Conservation (phyloP, 2,329 filamentous ascomycete species). For the Trichoderma sp. region DNA sequence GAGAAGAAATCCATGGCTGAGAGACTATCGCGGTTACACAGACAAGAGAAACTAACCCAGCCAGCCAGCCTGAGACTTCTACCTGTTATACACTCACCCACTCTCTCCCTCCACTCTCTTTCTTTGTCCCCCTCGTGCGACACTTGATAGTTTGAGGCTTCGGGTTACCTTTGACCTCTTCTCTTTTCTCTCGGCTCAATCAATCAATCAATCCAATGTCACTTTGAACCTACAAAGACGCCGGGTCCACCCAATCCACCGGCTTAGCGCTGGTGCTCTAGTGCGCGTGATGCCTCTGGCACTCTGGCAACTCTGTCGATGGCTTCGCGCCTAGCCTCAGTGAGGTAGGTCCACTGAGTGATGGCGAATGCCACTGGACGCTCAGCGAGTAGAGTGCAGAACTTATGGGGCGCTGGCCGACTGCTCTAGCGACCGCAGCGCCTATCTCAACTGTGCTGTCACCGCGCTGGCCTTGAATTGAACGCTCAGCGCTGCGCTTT, state of each 20-base stretch:
- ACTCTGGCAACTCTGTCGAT: not conserved
- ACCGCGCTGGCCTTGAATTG: not conserved
- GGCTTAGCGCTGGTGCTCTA: conserved; percentile 12
- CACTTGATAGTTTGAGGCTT: not conserved
- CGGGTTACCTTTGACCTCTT: not conserved
- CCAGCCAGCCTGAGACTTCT: not conserved
- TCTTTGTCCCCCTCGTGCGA: not conserved
- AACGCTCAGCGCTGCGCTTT: not conserved
- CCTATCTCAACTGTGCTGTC: not conserved
- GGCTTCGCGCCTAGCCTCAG: conserved; percentile 17
- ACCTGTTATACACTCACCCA: not conserved
- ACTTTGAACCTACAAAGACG: not conserved
- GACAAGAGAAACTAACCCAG: not conserved
- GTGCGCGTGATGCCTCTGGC: conserved; percentile 19
- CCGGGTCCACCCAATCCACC: conserved; percentile 15
- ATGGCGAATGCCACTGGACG: conserved; percentile 6
- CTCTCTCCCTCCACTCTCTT: not conserved
- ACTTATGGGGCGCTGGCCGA: not conserved
- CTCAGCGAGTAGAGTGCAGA: not conserved
- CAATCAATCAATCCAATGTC: not conserved
- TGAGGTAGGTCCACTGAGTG: conserved; percentile 13
- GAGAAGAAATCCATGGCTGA: not conserved
- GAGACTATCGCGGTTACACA: not conserved
- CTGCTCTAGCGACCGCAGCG: not conserved
- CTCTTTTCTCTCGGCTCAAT: not conserved